Evolutionary conservation across 202 grass and related monocot species (phyloP), one percentile per base, ranked within the genome.

Genomic region (Hordeum pubiflorum): DNA sequence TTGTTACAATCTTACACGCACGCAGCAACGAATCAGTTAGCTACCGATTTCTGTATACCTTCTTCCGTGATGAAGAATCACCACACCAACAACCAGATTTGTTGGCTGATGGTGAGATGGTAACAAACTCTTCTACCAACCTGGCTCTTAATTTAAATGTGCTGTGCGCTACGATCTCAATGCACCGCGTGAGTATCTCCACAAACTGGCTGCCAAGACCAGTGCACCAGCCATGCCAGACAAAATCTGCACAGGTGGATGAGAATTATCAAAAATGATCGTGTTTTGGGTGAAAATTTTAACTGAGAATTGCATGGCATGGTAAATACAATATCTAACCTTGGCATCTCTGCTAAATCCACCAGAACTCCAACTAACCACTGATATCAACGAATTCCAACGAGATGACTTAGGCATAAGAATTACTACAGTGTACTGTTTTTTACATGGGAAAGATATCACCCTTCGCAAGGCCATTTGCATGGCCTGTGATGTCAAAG

Each of bases 391-490:
- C 31, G 87, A 84, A 4, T 84, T 82, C 75, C 90, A 86, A 22
- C 50, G 62, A 50, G 92, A 90, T 63, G 90, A 81, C 86, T 95
- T 94, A 10, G 96, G 96, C 92, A 99, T 99, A 81, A 99, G 96
- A 83, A 93, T 95, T 63, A 99, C 92, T 62, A 91, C 88, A 0
- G 96, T 95, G 81, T 90, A 99, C 79, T 99, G 96, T 14, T 93
- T 95, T 88, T 77, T 93, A 75, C 89, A 99, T 83, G 96, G 96
- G 82, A 86, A 93, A 78, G 96, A 89, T 40, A 93, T 18, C 63
- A 95, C 87, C 87, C 90, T 91, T 88, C 93, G 88, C 75, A 93
- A 84, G 63, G 92, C 92, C 66, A 84, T 83, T 85, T 95, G 82
- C 85, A 93, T 80, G 1, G 80, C 68, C 38, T 75, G 60, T 60